phyloP scores from a whole-genome alignment of 2,329 filamentous ascomycete species.

The Talaromyces sp. region DNA sequence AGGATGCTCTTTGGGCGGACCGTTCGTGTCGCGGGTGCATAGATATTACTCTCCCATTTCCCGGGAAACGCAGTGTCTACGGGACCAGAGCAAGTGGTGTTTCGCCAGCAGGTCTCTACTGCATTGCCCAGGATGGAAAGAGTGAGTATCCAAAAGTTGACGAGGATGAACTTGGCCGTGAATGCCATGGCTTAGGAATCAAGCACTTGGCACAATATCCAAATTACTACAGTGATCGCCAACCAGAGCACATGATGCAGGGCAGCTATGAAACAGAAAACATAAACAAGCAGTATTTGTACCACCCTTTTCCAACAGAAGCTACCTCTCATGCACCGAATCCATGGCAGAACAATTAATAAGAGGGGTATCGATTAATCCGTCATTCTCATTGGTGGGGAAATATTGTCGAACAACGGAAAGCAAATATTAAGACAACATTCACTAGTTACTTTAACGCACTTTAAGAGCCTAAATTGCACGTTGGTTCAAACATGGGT shows the following conservation, averaged over 20 bases:
- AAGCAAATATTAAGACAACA: not conserved
- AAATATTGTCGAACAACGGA: not conserved
- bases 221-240: not conserved
- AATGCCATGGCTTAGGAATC: constrained; percentile 5
- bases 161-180: not conserved
- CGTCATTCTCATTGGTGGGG: not conserved
- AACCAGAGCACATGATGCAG: not conserved
- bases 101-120: constrained; percentile 46
- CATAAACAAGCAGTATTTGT: not conserved
- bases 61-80: constrained; percentile 49
- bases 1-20: constrained; percentile 44
- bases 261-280: not conserved
- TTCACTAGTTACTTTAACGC: not conserved
- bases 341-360: too few species aligned
- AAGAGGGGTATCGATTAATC: not conserved
- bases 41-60: constrained; percentile 55
- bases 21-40: constrained; percentile 48
- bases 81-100: constrained; percentile 50
- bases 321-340: not conserved
- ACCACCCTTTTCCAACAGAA: not conserved
- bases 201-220: not conserved
- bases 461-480: too few species aligned
- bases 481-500: not conserved
- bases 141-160: constrained; percentile 10
- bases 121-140: constrained; percentile 14